Conservation (phyloP, 306 rosid genomes). For the Dicorynia guianensis region DNA sequence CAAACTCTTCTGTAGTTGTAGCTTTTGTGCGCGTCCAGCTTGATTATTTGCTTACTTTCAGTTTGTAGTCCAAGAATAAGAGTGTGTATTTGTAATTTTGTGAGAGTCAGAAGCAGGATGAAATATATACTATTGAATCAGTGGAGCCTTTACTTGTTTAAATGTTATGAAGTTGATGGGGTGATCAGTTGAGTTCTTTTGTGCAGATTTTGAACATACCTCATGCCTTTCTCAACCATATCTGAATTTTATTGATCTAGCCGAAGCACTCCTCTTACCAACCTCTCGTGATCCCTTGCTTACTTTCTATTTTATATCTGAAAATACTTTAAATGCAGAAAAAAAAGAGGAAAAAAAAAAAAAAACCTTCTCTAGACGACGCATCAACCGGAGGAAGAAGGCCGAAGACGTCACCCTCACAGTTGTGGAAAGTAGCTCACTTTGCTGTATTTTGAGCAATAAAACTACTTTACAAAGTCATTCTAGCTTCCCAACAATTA, state of each 20-base stretch:
- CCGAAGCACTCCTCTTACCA: too few species aligned
- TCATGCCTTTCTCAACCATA: neutral
- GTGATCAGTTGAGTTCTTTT: neutral
- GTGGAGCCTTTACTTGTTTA: neutral
- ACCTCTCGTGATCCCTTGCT: neutral
- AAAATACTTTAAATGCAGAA: too few species aligned
- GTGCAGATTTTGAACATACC: neutral
- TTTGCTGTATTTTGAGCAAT: too few species aligned
- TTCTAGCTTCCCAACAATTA: too few species aligned
- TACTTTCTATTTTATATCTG: too few species aligned
- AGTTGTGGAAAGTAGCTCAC: too few species aligned
- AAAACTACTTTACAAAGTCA: too few species aligned
- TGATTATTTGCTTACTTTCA: conserved; percentile 23
- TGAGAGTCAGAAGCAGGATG: neutral
- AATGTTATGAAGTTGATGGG: neutral
- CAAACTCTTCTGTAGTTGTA: neutral
- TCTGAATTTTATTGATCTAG: too few species aligned
- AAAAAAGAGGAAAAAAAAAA: too few species aligned
- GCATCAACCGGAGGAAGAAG: too few species aligned
- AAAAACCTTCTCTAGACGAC: too few species aligned
- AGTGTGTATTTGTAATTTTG: conserved; percentile 33
- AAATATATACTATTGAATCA: neutral
- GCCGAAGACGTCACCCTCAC: too few species aligned
- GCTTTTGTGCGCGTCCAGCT: conserved; percentile 32
- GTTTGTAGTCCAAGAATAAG: conserved; percentile 5